Evolutionary conservation across 805 yeast species (phyloP), one percentile per base, ranked within the genome.

Genomic region (Candida orba): DNA sequence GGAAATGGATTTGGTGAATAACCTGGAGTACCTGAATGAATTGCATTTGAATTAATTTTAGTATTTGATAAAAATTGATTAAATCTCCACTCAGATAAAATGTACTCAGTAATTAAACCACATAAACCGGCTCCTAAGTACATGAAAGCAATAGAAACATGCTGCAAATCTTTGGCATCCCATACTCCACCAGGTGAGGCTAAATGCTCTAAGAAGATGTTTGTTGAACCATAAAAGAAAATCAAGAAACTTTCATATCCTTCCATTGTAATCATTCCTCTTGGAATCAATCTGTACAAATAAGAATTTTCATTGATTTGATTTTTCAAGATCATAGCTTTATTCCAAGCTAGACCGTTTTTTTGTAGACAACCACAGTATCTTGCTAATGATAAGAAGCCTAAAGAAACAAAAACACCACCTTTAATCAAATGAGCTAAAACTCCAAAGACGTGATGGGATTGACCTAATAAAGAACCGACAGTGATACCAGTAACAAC

Each of bases 361-460:
- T 74, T 69, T 32, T 73, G 60, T 54, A 83, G 86, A 12, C 82
- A 85, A 4, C 99, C 99, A 54, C 88, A 79, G 63, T 85, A 90
- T 53, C 98, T 78, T 1, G 89, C 84, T 34, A 93, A 69, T n/a
- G 95, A 75, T 6, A 89, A 59, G 8, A 90, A 48, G 18, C 99
- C 99, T 34, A 84, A 66, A 6, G 71, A 50, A 46, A 88, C 72
- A 59, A 91, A 91, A 3, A 91, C 93, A 23, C 91, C 93, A 47
- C 99, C 99, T 64, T 91, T 91, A 62, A 91, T 91, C 73, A 88
- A 87, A 64, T 91, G 99, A 2, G 99, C 99, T 45, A 91, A 71
- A 41, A 91, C 63, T 54, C 87, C 88, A 67, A 87, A 91, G 13
- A 90, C 81, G 18, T 69, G 68, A 12, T 54, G 58, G 4, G 79